Conservation (phyloP, 257 asterid genomes). For the Solanum pennellii region DNA sequence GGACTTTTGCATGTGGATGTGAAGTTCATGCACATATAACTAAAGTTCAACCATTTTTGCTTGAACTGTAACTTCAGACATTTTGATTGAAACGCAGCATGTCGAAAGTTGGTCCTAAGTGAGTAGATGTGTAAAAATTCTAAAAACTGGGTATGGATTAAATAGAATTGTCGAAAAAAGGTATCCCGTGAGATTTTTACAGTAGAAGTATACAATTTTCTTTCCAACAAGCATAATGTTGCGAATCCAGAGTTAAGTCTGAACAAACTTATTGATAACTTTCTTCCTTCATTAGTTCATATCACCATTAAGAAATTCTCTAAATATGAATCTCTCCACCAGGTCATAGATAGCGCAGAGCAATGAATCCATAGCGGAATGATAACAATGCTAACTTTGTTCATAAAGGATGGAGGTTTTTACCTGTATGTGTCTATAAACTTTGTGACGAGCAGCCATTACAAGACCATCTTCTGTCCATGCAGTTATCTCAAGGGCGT, state of each 20-base stretch:
- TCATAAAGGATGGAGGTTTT: neutral
- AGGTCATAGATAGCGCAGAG: neutral
- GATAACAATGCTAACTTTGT: neutral
- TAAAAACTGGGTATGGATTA: neutral
- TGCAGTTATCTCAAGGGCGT: slow-evolving; percentile 77
- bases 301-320: neutral
- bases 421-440: slow-evolving; percentile 62
- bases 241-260: neutral
- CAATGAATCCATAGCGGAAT: neutral
- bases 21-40: neutral
- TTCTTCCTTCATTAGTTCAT: neutral
- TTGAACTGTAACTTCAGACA: neutral
- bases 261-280: neutral
- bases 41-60: neutral
- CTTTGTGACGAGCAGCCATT: slow-evolving; percentile 96
- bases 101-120: neutral
- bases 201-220: neutral
- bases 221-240: neutral
- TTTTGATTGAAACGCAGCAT: neutral
- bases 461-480: slow-evolving; percentile 91
- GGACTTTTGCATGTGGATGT: neutral
- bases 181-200: neutral
- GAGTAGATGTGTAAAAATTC: neutral
- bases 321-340: neutral
- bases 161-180: neutral